phyloP scores from a whole-genome alignment of 1,284 basidiomycete species.

The Cutaneotrichosporon sp. region DNA sequence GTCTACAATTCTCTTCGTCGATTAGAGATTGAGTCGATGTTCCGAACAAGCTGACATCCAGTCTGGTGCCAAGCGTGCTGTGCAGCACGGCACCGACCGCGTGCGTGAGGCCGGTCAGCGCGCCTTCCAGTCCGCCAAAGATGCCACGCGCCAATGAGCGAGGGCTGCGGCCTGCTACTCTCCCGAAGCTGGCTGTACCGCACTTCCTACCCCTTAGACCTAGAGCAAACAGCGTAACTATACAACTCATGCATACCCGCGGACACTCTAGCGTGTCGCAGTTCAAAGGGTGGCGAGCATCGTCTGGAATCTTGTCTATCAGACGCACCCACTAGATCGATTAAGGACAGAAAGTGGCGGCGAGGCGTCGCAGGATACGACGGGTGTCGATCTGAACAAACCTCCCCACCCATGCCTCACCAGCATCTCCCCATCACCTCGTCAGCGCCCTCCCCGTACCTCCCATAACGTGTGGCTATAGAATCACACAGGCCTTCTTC shows the following conservation, averaged over 20 bases:
- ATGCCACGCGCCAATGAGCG: background rate
- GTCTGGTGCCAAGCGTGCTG: conserved; percentile 16
- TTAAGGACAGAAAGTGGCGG: no score
- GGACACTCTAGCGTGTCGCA: background rate
- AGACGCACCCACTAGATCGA: background rate
- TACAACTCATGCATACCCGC: conserved; percentile 17
- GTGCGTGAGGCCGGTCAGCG: conserved; percentile 12
- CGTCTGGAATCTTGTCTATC: no score
- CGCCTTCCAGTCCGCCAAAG: conserved; percentile 12
- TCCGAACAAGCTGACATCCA: conserved; percentile 29
- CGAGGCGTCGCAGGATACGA: no score
- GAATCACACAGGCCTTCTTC: conserved; percentile 48
- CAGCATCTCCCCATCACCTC: background rate
- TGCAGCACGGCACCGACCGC: conserved; percentile 12
- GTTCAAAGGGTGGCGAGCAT: no score
- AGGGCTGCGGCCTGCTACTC: background rate
- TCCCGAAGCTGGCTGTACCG: no score
- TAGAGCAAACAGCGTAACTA: background rate
- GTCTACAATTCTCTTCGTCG: conserved; percentile 70
- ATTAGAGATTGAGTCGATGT: conserved; percentile 61
- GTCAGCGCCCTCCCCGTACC: background rate
- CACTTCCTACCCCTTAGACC: background rate
- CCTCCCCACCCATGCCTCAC: background rate
- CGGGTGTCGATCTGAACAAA: no score
- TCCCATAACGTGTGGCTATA: conserved; percentile 19